A percentile compares a stretch with the other conserved stretches of the same genome.
Evolutionary conservation across 495 filamentous ascomycete genomes (phyloP).

Genomic region (Penicillium samsonianum): DNA sequence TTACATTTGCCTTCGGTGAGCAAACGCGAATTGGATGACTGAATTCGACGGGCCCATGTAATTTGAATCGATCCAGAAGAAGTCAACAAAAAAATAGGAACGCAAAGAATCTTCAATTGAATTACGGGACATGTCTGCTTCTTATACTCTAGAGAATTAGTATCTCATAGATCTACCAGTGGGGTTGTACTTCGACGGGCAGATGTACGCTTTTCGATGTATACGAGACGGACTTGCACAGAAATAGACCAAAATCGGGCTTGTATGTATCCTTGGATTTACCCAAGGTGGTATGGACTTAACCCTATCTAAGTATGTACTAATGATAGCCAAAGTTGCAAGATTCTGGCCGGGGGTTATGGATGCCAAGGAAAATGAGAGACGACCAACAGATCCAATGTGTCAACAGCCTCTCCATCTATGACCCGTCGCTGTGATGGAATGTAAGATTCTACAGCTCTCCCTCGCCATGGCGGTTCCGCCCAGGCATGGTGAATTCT

Average conservation of each 20-base stretch:
- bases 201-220: neutral
- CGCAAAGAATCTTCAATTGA: conserved; percentile 21
- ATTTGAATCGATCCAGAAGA: conserved; percentile 41
- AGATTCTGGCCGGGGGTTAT: neutral
- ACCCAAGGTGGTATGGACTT: neutral
- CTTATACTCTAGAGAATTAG: neutral
- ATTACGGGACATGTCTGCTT: conserved; percentile 14
- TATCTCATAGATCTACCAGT: neutral
- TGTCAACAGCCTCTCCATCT: neutral
- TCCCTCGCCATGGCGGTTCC: conserved; percentile 20
- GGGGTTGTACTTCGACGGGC: neutral
- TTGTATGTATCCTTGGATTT: neutral
- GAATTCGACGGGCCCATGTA: conserved; percentile 37
- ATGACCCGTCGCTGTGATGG: neutral
- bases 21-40: conserved; percentile 37
- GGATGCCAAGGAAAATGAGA: conserved; percentile 1
- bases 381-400: neutral
- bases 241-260: neutral
- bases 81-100: conserved; percentile 38
- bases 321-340: conserved; percentile 8
- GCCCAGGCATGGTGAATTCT: conserved; percentile 16
- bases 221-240: neutral
- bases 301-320: conserved; percentile 7
- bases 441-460: conserved; percentile 19
- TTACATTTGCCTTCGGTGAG: conserved; percentile 30